Percentiles rank a stretch among this genome's conserved stretches.
Conservation (phyloP, 1,284 basidiomycete species). For the Boletus semigastroideus region DNA sequence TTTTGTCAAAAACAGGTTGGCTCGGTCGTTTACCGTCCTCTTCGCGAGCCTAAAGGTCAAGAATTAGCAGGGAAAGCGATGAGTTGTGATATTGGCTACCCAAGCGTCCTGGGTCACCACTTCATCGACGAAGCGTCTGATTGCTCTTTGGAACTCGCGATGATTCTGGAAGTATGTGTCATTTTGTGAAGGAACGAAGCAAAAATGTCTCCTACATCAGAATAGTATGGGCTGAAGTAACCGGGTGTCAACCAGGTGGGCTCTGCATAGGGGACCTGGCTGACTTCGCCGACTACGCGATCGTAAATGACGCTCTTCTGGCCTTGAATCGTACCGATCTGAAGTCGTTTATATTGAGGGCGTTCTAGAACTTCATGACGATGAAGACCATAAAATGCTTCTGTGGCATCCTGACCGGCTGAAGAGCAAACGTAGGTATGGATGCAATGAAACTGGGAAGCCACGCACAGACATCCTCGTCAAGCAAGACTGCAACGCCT, state of each 20-base stretch:
- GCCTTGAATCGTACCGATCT: constrained; percentile 57
- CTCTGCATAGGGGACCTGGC: constrained; percentile 68
- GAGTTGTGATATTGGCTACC: constrained; percentile 18
- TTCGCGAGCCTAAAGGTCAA: constrained; percentile 56
- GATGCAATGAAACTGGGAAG: neutral
- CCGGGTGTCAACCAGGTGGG: constrained; percentile 65
- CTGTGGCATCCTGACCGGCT: constrained; percentile 71
- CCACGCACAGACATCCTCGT: constrained; percentile 67
- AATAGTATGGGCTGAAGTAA: constrained; percentile 72
- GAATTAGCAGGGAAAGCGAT: neutral
- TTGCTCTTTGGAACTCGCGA: constrained; percentile 42
- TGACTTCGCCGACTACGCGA: constrained; percentile 48
- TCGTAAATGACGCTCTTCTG: constrained; percentile 50
- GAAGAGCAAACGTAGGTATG: constrained; percentile 12
- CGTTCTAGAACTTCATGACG: constrained; percentile 66
- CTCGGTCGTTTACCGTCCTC: constrained; percentile 73
- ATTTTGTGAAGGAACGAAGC: neutral
- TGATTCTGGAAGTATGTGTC: constrained; percentile 37
- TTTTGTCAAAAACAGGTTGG: constrained; percentile 64
- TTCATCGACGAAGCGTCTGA: constrained; percentile 46
- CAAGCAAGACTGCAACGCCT: constrained; percentile 71
- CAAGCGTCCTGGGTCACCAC: constrained; percentile 48
- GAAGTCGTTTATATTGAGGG: constrained; percentile 60
- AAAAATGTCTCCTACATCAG: constrained; percentile 40
- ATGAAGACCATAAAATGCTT: constrained; percentile 72